Conservation (phyloP, 106 monocot species). For the Dactylorhiza incarnata region DNA sequence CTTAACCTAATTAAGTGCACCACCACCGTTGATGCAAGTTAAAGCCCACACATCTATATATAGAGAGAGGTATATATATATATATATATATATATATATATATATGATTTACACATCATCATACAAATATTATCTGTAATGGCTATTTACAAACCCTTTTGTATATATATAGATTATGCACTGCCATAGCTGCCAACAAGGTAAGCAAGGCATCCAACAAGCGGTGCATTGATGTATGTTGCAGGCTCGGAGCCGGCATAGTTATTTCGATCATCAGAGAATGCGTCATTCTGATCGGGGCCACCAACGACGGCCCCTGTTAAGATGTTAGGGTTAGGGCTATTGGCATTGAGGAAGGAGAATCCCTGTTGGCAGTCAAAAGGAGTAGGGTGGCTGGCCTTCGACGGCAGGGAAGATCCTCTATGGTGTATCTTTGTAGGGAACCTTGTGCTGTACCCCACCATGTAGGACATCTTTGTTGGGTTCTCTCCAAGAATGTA, state of each 20-base stretch:
- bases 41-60: background rate
- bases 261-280: conserved; percentile 37
- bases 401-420: conserved; percentile 43
- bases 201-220: conserved; percentile 53
- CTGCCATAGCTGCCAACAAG: conserved; percentile 22
- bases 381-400: conserved; percentile 1
- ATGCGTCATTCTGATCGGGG: conserved; percentile 34
- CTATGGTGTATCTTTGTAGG: conserved; percentile 45
- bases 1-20: background rate
- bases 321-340: conserved; percentile 41
- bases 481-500: conserved; percentile 56
- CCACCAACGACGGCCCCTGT: conserved; percentile 55
- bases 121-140: background rate
- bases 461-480: conserved; percentile 47
- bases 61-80: too few species aligned
- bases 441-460: conserved; percentile 27
- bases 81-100: too few species aligned
- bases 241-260: conserved; percentile 48
- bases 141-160: background rate
- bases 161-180: background rate
- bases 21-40: background rate
- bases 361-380: conserved; percentile 43
- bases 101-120: background rate
- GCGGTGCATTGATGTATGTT: conserved; percentile 62
- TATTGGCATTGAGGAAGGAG: conserved; percentile 14